Evolutionary conservation across 1,284 basidiomycete genomes (phyloP), one percentile per base, ranked within the genome.

Genomic region (Tylopilus sp.): DNA sequence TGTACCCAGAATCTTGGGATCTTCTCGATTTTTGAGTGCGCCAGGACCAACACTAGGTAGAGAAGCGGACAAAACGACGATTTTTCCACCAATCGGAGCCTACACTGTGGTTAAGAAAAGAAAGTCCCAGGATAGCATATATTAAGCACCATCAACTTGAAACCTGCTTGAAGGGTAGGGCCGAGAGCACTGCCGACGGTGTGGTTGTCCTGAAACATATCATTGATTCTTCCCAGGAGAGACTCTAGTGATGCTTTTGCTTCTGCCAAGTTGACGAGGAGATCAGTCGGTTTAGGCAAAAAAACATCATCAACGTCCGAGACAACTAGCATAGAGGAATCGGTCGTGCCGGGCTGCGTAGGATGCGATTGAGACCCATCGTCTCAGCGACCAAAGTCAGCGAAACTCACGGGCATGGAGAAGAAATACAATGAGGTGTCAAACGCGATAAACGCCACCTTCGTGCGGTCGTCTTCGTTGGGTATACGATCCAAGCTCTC

Each of bases 251-350:
- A 85, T 1, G 83, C 75, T 36, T 92, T 82, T 21, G 86, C 81
- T 71, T 99, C 97, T 18, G 83, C 80, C 54, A 99, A 74, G 74
- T 98, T 99, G 62, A 99, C 87, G 23, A 98, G 85, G 19, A 99
- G 76, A 67, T 99, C 96, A 49, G 85, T 92, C 2, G 97, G 96
- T 72, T 97, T 96, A 16, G 97, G 97, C 21, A 99, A 74, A 78
- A 98, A 99, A 52, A 98, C 92, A 60, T 99, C 97, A 42, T 97
- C 90, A 38, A 96, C 80, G 66, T 99, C 97, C 6, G 93, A 93
- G 6, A 99, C 94, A 37, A 99, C 96, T 34, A 99, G 81, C 94
- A 99, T 97, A 15, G 84, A 82, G 1, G 93, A 84, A 37, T 99
- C 96, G 0, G 87, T 76, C 18, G 82, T 77, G 21, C 88, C 93